phyloP scores from a whole-genome alignment of 805 yeast species.

The Candida cerambycidarum region DNA sequence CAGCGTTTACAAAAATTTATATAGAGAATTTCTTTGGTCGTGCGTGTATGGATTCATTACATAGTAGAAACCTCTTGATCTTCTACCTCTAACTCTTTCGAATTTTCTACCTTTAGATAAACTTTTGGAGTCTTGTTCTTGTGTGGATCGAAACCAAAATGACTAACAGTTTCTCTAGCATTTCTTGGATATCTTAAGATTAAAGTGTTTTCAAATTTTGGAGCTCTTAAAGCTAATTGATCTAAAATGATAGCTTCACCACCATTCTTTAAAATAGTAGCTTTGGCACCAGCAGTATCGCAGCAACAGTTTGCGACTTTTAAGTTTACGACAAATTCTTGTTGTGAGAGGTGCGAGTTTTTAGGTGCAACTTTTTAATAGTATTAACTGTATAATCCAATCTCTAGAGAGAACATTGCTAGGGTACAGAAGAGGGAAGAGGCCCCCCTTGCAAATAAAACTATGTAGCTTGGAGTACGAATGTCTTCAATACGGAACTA shows the following conservation, averaged over 20 bases:
- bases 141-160: slow-evolving; percentile 99
- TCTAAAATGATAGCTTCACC: slow-evolving; percentile 99
- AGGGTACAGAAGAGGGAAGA: no score
- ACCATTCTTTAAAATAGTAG: slow-evolving; percentile 96
- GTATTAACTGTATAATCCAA: no score
- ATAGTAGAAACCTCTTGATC: slow-evolving; percentile 89
- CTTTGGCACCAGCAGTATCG: slow-evolving; percentile 98
- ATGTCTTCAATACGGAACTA: no score
- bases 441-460: no score
- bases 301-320: slow-evolving; percentile 99
- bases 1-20: not conserved
- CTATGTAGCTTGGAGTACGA: no score
- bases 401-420: no score
- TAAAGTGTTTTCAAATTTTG: slow-evolving; percentile 98
- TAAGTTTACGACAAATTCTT: no score
- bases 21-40: not conserved
- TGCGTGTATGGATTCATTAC: not conserved
- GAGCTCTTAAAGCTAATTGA: slow-evolving; percentile 98
- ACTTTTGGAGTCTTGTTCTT: slow-evolving; percentile 99
- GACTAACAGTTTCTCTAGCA: slow-evolving; percentile 99
- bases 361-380: no score
- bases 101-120: slow-evolving; percentile 98
- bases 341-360: no score
- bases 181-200: slow-evolving; percentile 98
- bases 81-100: slow-evolving; percentile 99